phyloP scores from a whole-genome alignment of 108 stramenopile species.

The Chaetoceros tenuissimus region DNA sequence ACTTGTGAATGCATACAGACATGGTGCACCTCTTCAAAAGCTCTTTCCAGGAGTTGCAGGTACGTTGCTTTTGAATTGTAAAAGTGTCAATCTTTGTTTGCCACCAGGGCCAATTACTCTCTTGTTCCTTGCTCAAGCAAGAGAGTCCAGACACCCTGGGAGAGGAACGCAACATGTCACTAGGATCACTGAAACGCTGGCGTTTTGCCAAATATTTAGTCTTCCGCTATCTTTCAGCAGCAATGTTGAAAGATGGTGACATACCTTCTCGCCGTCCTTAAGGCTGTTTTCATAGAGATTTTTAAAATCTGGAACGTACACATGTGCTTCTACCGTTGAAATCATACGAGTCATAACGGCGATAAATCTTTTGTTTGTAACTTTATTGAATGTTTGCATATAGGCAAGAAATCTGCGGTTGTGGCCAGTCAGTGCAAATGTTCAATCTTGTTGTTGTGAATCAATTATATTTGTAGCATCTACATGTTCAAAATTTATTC shows the following conservation, averaged over 20 bases:
- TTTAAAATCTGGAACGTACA: constrained; percentile 35
- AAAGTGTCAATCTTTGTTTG: too few relatives aligned
- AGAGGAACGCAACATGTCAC: constrained; percentile 3
- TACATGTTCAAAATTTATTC: too few relatives aligned
- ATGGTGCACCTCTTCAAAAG: constrained; percentile 80
- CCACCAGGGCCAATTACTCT: background rate
- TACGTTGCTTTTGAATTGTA: too few relatives aligned
- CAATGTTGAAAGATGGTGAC: background rate
- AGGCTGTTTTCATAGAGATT: constrained; percentile 45
- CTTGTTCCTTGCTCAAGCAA: background rate
- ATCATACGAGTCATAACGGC: constrained; percentile 66
- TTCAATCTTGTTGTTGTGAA: too few relatives aligned
- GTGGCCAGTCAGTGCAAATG: too few relatives aligned
- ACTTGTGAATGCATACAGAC: constrained; percentile 53
- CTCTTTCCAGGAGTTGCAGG: constrained; percentile 84
- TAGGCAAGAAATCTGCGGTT: too few relatives aligned
- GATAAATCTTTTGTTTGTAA: too few relatives aligned
- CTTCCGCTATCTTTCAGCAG: background rate
- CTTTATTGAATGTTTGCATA: too few relatives aligned
- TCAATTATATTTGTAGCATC: too few relatives aligned
- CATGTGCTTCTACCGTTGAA: constrained; percentile 48
- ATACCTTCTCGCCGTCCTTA: constrained; percentile 34
- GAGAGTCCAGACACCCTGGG: constrained; percentile 11
- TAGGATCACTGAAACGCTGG: background rate
- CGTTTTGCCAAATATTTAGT: constrained; percentile 5